These are phyloP conservation scores for Nitzschia palea DNA, from an alignment of 108 stramenopile species.

Conservation along the genomic window DNA sequence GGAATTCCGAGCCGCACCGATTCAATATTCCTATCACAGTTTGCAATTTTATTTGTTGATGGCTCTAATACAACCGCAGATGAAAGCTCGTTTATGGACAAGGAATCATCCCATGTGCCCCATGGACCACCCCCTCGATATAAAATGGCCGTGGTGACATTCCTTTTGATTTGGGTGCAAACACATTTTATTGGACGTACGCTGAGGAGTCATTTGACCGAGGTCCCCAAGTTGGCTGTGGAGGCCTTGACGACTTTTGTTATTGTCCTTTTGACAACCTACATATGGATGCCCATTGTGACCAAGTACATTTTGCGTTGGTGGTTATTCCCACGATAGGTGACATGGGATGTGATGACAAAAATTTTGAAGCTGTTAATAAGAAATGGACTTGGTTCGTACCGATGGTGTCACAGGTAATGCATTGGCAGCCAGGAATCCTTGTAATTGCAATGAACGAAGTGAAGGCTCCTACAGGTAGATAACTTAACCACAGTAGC, in stretches of 20 bases:
- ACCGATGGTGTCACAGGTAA: too few species aligned
- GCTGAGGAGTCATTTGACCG: background rate
- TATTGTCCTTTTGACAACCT: background rate
- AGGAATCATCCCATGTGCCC: background rate
- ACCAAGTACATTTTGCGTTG: background rate
- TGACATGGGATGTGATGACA: too few species aligned
- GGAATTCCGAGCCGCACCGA: conserved; percentile 5
- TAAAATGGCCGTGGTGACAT: conserved; percentile 10
- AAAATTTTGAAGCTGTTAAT: too few species aligned
- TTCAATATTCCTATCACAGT: conserved; percentile 5
- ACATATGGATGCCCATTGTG: conserved; percentile 1
- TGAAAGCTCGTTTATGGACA: too few species aligned
- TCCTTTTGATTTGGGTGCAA: conserved; percentile 3
- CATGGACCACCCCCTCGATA: background rate
- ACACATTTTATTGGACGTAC: conserved; percentile 2
- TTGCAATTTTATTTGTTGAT: conserved; percentile 8
- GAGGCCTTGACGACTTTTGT: conserved; percentile 1
- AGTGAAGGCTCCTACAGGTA: too few species aligned
- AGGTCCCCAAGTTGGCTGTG: background rate
- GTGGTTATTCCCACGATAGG: conserved; percentile 12
- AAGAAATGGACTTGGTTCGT: too few species aligned
- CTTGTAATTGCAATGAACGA: too few species aligned
- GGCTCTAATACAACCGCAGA: too few species aligned
- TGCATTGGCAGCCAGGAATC: too few species aligned
- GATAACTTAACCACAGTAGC: too few species aligned